phyloP scores from a whole-genome alignment of 1,139 yeast species.

The Suhomyces chickasaworum region DNA sequence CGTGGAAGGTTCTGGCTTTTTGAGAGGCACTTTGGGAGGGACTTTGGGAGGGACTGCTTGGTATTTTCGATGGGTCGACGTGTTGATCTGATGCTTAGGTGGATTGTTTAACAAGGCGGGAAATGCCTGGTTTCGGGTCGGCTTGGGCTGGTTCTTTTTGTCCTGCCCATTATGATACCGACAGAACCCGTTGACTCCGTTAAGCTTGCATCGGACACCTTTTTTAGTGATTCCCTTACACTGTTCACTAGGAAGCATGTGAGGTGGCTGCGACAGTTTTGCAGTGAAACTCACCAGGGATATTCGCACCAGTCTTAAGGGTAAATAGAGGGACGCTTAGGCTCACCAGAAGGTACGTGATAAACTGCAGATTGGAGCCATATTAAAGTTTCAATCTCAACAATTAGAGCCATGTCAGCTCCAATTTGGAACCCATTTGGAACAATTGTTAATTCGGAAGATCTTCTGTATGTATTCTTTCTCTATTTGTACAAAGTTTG shows the following conservation, averaged over 20 bases:
- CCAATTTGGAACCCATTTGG: too few relatives aligned
- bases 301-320: background rate
- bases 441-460: too few relatives aligned
- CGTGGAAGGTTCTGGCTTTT: background rate
- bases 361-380: too few relatives aligned
- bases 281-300: background rate
- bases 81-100: background rate
- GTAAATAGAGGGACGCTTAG: background rate
- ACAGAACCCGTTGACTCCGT: constrained; percentile 28
- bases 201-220: constrained; percentile 34
- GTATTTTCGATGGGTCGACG: background rate
- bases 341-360: too few relatives aligned
- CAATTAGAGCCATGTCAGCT: too few relatives aligned
- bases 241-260: constrained; percentile 19
- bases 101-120: background rate
- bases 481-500: too few relatives aligned
- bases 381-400: too few relatives aligned
- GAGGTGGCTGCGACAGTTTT: background rate
- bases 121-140: background rate
- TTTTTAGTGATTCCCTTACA: constrained; percentile 36
- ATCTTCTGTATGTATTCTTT: too few relatives aligned
- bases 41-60: background rate
- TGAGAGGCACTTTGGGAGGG: background rate
- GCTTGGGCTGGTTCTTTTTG: background rate
- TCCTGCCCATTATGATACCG: constrained; percentile 26